Base-by-base conservation (phyloP, 2,329 filamentous ascomycete genomes). In the Trichoderma harzianum region DNA sequence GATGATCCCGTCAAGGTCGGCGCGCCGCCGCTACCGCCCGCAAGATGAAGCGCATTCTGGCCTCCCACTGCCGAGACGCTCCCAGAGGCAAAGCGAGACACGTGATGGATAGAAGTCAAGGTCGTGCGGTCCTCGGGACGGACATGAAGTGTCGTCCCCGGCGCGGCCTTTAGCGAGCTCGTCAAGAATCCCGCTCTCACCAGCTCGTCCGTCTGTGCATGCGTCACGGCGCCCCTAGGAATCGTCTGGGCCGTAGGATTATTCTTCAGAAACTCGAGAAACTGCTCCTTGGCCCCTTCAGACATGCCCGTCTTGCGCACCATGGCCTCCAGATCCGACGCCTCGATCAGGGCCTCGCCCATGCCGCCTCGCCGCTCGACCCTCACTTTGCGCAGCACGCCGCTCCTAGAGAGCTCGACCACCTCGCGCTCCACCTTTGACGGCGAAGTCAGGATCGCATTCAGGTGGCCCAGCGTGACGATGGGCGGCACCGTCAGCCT, bases 11-110 rank as follows among this genome's bases (percentile, higher is more conserved):
- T 78, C 26, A 79, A 75, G 28, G 76, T 76, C 36, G 76, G 76
- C 30, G 77, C 78, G 76, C 80, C 84, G 68, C 86, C 84, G 10
- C 83, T 79, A 7, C 91, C 92, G 18, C 91, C 91, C 3, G 86
- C 88, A 63, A 86, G 86, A 77, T 91, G 88, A 6, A 93, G 82
- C 3, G 89, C 91, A 24, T 88, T 88, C n/a, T 84, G 81, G 5
- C 92, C 92, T 1, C 92, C 92, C 0, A 94, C 89, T 1, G 92
- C 91, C 7, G 85, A 90, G 2, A 92, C 77, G 3, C 90, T 90
- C 16, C 92, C 92, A 1, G 92, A 91, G 6, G 91, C 88, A 26
- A 91, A 90, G 73, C 84, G 86, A 2, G 90, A 88, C 26, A 92
- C 88, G 30, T 84, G 86, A 47, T 90, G 87, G 11, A 94, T 83